Base-by-base conservation (phyloP, 176 grass and related monocot genomes). In the Triticum turgidum region DNA sequence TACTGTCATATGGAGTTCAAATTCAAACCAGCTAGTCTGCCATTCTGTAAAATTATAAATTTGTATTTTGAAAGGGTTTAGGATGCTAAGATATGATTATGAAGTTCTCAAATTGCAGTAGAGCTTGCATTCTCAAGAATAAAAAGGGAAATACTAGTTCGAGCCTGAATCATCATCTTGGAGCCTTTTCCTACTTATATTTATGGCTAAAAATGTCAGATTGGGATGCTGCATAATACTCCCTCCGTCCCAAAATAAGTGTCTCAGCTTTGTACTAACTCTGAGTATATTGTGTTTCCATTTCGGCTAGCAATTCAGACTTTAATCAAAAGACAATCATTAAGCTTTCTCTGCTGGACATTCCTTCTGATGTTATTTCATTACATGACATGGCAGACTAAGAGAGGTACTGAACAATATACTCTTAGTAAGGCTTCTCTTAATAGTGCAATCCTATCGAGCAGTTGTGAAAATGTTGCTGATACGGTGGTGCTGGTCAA, bases 381-480 rank as follows among this genome's bases (percentile, higher is more conserved):
- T 47, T 65, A 32, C 54, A 72, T 72, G 44, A 70, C 71, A 63
- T 72, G 80, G 69, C n/a, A 83, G 41, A 49, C 68, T 65, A 78
- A 47, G n/a, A 30, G 78, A 63, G 3, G 9, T 37, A 37, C 35
- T 37, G 35, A 37, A 7, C 35, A 37, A 37, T 37, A 37, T 37
- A 37, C 35, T 37, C 35, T 37, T 37, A 37, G 35, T 25, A 66
- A 54, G 27, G 17, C 37, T 82, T 76, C 61, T 76, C 12, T 61
- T 11, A 22, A 18, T 13, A 73, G 22, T 73, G 73, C 65, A 90
- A 65, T 54, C 20, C 38, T 72, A 10, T 30, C 3, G 7, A 62
- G 35, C 34, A 90, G 75, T 67, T 35, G 6, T 44, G 41, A 18
- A 64, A 80, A 65, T 39, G 32, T 6, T 79, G 4, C 22, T 64